Percentiles rank a stretch among this genome's conserved stretches.
Evolutionary conservation across 257 asterid species (phyloP).

Genomic region (Jacaranda mimosifolia): DNA sequence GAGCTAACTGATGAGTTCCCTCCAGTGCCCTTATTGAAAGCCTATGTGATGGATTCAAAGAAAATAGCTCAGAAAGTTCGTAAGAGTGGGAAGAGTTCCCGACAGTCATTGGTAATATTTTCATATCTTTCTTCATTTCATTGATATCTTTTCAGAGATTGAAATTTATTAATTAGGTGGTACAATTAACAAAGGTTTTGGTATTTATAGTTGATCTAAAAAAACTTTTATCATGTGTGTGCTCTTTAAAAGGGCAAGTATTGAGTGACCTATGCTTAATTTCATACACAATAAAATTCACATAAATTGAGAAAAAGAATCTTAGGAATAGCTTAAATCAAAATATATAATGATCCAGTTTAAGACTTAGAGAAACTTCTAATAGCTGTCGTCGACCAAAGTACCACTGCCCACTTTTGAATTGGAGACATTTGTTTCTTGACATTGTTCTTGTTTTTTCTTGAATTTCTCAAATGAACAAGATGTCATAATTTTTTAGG

Average conservation of each 20-base stretch:
- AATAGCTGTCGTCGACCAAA: background rate
- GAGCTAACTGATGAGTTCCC: constrained; percentile 66
- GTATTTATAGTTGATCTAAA: background rate
- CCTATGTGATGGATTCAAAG: constrained; percentile 52
- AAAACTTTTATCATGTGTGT: background rate
- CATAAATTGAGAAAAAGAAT: background rate
- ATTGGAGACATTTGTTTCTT: constrained; percentile 17
- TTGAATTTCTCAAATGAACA: constrained; percentile 10
- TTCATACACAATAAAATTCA: background rate
- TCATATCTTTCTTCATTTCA: constrained; percentile 20
- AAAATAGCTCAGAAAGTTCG: constrained; percentile 52
- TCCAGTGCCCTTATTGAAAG: constrained; percentile 66
- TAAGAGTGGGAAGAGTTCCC: constrained; percentile 56
- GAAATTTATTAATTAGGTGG: constrained; percentile 18
- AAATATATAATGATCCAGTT: background rate
- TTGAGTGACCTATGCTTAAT: background rate
- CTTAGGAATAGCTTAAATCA: background rate
- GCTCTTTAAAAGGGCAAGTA: constrained; percentile 1
- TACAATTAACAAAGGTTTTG: background rate
- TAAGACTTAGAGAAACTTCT: background rate
- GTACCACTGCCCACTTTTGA: constrained; percentile 1
- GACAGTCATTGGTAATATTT: constrained; percentile 50
- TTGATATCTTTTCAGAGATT: constrained; percentile 11
- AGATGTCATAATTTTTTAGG: background rate
- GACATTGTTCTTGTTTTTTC: background rate